Evolutionary conservation across 129 eudicot genomes (phyloP).

Genomic region (Centella asiatica): DNA sequence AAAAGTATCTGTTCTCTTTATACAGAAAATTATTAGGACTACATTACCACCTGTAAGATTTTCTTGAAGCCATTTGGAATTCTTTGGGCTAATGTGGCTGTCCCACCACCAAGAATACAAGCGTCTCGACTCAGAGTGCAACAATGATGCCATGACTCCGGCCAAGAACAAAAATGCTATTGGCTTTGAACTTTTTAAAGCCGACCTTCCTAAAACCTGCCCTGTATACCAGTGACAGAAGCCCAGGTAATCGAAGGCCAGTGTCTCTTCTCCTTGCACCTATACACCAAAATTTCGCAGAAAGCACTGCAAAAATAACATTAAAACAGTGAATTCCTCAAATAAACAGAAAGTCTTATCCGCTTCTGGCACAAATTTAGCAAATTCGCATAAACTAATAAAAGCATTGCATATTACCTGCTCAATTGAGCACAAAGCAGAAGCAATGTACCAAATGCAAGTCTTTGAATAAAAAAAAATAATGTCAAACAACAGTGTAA

Average conservation of each 20-base stretch:
- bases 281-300: neutral
- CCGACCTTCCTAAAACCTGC: conserved; percentile 26
- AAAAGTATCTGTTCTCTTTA: neutral
- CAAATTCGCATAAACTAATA: neutral
- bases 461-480: neutral
- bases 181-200: conserved; percentile 32
- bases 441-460: neutral
- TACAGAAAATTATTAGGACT: neutral
- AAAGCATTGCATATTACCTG: conserved; percentile 8
- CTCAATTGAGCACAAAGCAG: neutral
- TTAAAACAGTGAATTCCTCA: too few species aligned
- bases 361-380: neutral
- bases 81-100: conserved; percentile 97
- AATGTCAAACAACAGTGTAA: neutral
- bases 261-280: conserved; percentile 5
- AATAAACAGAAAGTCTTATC: neutral
- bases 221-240: conserved; percentile 17
- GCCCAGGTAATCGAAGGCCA: conserved; percentile 10
- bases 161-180: conserved; percentile 30
- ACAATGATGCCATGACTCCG: conserved; percentile 48
- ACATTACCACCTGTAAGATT: conserved; percentile 71
- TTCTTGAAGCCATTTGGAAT: conserved; percentile 99
- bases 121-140: conserved; percentile 66
- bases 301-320: conserved; percentile 2
- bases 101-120: conserved; percentile 99